Evolutionary conservation across 352 stramenopile species (phyloP), one percentile per base, ranked within the genome.

Genomic region (Pythium brachiatum): DNA sequence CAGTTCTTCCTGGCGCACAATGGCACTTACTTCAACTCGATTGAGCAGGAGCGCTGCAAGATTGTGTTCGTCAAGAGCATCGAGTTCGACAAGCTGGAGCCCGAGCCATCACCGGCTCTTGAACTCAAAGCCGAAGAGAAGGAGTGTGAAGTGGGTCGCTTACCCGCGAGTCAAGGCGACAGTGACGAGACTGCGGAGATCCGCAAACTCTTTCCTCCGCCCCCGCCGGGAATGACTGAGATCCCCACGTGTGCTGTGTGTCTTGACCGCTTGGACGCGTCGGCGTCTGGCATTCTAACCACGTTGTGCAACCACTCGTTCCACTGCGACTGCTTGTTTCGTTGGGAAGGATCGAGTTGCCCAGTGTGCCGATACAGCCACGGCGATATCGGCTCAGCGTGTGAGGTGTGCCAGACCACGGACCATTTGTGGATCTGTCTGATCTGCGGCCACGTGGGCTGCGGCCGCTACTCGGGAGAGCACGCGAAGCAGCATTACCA

Each of bases 281-380:
- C 86, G 15, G 86, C 81, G 6, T 96, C 86, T 0, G 85, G 88
- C 3, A 97, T 99, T 64, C 76, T 99, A 23, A 99, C 96, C 29
- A 99, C 97, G 25, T 82, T 98, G 48, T 99, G 97, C 75, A 99
- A 99, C 72, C 97, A 99, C 77, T 98, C 90, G 20, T 99, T 99
- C 71, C 97, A 99, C 78, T 96, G 96, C 55, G 89, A 98, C 63
- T 99, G 97, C 70, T 73, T 99, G 2, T 89, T 94, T 61, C 89
- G 90, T 53, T 98, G 95, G 88, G 84, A 98, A 79, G 95, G 96
- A 56, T 96, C 90, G 48, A 97, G 92, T 41, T 99, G 97, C 63
- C 95, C 96, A 0, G 96, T 99, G 38, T 99, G 97, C 73, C 82
- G 96, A 53, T 98, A 98, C 72, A 97, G 97, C 64, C 96, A 98